Evolutionary conservation across 2,329 filamentous ascomycete genomes (phyloP).

Genomic region (Phoma sp.): DNA sequence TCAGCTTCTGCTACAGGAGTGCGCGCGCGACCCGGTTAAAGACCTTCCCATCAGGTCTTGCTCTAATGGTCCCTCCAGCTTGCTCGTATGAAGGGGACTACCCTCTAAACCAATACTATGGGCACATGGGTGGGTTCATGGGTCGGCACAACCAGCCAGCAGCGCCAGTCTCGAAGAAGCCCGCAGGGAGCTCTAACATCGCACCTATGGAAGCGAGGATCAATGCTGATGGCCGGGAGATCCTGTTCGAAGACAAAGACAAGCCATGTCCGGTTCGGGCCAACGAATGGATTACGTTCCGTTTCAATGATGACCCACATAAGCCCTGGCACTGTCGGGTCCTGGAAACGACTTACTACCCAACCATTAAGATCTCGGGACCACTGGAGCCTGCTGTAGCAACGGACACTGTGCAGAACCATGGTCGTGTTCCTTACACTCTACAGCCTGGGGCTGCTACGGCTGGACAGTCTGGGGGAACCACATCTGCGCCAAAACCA

Average conservation of each 20-base stretch:
- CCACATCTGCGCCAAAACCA: background rate
- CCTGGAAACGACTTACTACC: conserved; percentile 52
- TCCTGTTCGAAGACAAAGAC: conserved; percentile 49
- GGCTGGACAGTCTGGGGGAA: no score
- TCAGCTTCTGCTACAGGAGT: conserved; percentile 79
- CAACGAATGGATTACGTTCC: conserved; percentile 61
- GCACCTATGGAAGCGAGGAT: conserved; percentile 26
- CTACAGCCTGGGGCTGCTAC: no score
- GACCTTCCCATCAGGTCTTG: conserved; percentile 64
- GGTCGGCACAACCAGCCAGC: background rate
- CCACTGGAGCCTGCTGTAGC: conserved; percentile 26
- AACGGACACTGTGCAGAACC: background rate
- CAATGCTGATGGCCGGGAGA: conserved; percentile 48
- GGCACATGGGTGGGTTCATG: background rate
- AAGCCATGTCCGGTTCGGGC: conserved; percentile 45
- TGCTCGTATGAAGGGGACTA: conserved; percentile 27
- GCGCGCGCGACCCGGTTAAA: conserved; percentile 53
- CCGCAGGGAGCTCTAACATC: background rate
- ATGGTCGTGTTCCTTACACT: no score
- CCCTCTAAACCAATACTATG: background rate
- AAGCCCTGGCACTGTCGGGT: conserved; percentile 58
- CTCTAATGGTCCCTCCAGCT: conserved; percentile 57
- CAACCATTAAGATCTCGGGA: conserved; percentile 47
- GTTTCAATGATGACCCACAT: conserved; percentile 19
- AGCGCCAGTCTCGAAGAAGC: background rate